Evolutionary conservation across 768 basidiomycete genomes (phyloP).

Genomic region (Lentinula edodes): DNA sequence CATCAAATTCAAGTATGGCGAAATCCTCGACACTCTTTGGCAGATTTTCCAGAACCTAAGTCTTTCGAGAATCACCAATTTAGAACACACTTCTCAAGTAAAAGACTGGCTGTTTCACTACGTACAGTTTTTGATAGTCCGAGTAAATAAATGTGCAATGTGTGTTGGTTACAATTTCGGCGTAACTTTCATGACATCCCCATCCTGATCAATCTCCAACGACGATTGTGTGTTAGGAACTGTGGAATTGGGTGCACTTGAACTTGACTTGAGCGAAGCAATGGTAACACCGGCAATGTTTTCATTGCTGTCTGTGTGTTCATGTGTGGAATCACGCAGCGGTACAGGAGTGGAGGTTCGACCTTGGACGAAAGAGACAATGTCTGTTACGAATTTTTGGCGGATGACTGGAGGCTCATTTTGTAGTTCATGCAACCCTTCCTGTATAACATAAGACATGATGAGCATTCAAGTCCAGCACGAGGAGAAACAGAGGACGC

Average conservation of each 20-base stretch:
- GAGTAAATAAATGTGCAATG: no score
- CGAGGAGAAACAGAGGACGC: no score
- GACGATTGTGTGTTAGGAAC: neutral
- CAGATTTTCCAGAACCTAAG: no score
- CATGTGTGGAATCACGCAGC: neutral
- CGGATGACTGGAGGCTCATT: slow-evolving; percentile 69
- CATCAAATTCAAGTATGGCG: no score
- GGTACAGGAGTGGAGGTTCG: slow-evolving; percentile 9
- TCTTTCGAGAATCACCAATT: no score
- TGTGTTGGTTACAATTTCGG: neutral
- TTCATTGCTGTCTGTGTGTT: neutral
- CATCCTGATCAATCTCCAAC: neutral
- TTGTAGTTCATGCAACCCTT: slow-evolving; percentile 68
- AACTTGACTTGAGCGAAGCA: neutral
- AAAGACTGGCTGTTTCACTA: no score
- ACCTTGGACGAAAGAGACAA: slow-evolving; percentile 44
- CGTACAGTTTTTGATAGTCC: no score
- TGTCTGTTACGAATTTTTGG: slow-evolving; percentile 51
- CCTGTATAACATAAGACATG: slow-evolving; percentile 30
- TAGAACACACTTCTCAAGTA: no score
- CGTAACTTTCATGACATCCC: neutral
- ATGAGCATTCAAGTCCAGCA: neutral
- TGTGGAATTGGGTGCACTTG: neutral
- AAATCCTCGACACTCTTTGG: no score
- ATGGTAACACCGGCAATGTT: neutral